Percentiles rank a stretch among this genome's conserved stretches.
These are phyloP conservation scores for Hymenoscyphus albidus DNA, from an alignment of 2,329 filamentous ascomycete species.

Conservation along the genomic window DNA sequence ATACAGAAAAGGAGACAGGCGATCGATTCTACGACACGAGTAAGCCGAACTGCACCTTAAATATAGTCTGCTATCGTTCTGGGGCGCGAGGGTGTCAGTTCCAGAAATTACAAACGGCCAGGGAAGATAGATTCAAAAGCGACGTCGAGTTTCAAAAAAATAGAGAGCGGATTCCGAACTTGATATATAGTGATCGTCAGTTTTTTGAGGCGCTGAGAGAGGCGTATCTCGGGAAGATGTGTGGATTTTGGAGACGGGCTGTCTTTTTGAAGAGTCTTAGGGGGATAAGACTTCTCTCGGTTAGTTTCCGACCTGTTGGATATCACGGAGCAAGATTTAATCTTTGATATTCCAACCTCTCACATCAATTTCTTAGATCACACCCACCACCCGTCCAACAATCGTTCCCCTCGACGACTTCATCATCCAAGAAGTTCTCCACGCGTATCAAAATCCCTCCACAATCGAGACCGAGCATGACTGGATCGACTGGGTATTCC, in stretches of 20 bases:
- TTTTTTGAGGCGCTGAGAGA: neutral
- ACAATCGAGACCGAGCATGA: neutral
- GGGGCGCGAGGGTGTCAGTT: too few relatives aligned
- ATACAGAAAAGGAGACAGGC: too few relatives aligned
- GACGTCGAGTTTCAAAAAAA: too few relatives aligned
- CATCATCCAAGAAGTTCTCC: neutral
- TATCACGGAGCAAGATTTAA: too few relatives aligned
- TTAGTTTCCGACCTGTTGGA: neutral
- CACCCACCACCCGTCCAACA: neutral
- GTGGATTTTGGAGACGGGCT: neutral
- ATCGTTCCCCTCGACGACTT: neutral
- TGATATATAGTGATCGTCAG: neutral
- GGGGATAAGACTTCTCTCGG: neutral
- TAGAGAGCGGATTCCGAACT: neutral
- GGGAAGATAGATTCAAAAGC: too few relatives aligned
- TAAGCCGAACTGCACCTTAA: too few relatives aligned
- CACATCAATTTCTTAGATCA: neutral
- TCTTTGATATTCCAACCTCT: too few relatives aligned
- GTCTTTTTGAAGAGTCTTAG: neutral
- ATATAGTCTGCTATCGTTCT: too few relatives aligned
- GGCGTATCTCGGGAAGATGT: neutral
- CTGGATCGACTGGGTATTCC: slow-evolving; percentile 5
- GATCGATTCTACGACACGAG: too few relatives aligned
- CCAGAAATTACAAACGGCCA: too few relatives aligned
- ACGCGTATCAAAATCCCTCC: neutral